Evolutionary conservation across 371 early-diverging fungal species (phyloP).

Genomic region (Gilbertella persicaria): DNA sequence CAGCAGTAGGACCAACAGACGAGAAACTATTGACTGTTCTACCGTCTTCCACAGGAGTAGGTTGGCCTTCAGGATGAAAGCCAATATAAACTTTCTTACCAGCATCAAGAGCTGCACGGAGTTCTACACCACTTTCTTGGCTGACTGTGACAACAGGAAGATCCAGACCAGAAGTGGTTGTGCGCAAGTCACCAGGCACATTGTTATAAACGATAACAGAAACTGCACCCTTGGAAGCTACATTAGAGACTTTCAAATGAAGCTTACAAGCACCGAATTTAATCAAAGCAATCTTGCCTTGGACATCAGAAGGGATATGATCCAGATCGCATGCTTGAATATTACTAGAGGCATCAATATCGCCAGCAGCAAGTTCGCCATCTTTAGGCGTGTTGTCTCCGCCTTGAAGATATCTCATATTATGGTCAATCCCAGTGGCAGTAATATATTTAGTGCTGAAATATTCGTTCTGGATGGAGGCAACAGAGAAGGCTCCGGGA

Average conservation of each 20-base stretch:
- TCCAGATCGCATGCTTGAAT: conserved; percentile 13
- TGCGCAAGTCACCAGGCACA: conserved; percentile 19
- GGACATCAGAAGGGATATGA: conserved; percentile 25
- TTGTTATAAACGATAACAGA: conserved; percentile 54
- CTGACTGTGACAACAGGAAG: conserved; percentile 43
- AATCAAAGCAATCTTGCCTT: conserved; percentile 51
- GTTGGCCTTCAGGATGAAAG: conserved; percentile 10
- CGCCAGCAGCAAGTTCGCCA: not conserved
- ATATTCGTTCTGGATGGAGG: conserved; percentile 52
- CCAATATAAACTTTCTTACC: conserved; percentile 10
- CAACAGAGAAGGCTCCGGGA: conserved; percentile 50
- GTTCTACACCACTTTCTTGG: conserved; percentile 24
- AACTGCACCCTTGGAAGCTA: conserved; percentile 47
- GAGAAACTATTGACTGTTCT: conserved; percentile 46
- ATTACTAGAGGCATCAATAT: not conserved
- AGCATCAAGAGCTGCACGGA: conserved; percentile 21
- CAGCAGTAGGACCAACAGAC: conserved; percentile 35
- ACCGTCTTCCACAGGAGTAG: conserved; percentile 24
- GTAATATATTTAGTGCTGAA: not conserved
- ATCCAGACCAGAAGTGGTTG: conserved; percentile 12
- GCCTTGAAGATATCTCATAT: not conserved
- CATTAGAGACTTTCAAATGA: conserved; percentile 52
- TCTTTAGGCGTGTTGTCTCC: not conserved
- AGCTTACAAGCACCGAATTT: conserved; percentile 57
- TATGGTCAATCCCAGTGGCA: not conserved